Evolutionary conservation across 1,284 basidiomycete genomes (phyloP), one percentile per base, ranked within the genome.

Genomic region (Cryptococcus hybrid): DNA sequence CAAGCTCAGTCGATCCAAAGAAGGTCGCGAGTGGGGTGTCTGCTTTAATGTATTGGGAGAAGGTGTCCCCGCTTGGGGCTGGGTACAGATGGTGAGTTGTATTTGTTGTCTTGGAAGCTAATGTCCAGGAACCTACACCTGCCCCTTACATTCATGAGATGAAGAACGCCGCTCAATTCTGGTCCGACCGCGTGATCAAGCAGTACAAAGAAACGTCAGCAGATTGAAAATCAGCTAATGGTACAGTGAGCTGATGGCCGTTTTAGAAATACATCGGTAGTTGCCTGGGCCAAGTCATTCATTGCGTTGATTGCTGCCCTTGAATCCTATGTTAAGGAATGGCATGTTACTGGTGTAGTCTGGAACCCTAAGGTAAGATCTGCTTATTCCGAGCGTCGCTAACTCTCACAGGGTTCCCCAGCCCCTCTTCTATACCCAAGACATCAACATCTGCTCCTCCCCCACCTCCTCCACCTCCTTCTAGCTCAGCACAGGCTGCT

Each of bases 101-200:
- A 6, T 18, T 43, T 11, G 15, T 12, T 38, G 4, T 7, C 24
- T 46, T 30, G 48, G 7, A 49, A 30, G 40, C 42, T 46, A 30
- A 34, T 7, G 43, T 12, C 39, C 66, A 93, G 90, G 83, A 86
- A 61, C 83, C 85, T 13, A 92, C 90, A 70, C 95, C 96, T 0
- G 91, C 84, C 4, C 86, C 89, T 11, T 89, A 85, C 67, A 82
- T 98, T n/a, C 80, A 78, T 11, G 91, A 95, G 54, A 85, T 89
- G 78, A 95, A 90, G 78, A 92, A 98, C 53, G 85, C 90, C 7
- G 85, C 89, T 5, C 84, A 88, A 70, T 99, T 94, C 80, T 99
- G 93, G 76, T 87, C 87, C 11, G 92, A 97, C 74, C 86, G 88
- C 56, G 85, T 98, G 50, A 87, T 95, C 77, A 94, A 95, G 78